Percentiles rank a stretch among this genome's conserved stretches.
Conservation (phyloP, 2,329 filamentous ascomycete species). For the Aspergillus ochraceus region DNA sequence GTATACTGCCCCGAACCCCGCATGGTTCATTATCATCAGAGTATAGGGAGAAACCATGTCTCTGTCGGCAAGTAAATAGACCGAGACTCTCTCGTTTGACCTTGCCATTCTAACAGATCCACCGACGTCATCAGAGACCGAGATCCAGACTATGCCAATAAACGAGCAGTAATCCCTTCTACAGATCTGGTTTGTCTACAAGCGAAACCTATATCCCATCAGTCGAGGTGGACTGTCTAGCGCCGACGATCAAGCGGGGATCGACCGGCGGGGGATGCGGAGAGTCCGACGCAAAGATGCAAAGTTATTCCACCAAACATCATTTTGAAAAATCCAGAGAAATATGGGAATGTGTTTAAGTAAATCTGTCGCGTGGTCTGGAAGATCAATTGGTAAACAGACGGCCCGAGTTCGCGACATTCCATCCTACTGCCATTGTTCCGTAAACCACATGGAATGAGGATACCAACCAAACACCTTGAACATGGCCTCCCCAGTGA, state of each 20-base stretch:
- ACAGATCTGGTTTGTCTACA: background rate
- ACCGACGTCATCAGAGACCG: no score
- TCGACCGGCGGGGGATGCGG: background rate
- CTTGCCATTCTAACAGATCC: no score
- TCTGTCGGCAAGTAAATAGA: background rate
- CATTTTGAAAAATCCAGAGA: background rate
- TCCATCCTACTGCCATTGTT: no score
- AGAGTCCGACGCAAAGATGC: background rate
- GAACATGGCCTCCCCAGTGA: background rate
- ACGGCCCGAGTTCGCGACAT: no score
- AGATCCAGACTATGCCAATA: no score
- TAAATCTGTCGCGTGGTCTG: background rate
- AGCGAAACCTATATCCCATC: background rate
- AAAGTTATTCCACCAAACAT: background rate
- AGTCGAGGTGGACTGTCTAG: background rate
- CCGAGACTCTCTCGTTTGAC: background rate
- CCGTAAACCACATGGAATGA: no score
- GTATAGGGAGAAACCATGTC: background rate
- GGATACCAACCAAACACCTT: background rate
- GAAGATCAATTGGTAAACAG: background rate
- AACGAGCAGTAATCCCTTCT: no score
- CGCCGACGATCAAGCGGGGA: background rate
- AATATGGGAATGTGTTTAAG: background rate
- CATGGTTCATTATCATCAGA: no score
- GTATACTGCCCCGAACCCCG: no score